Conservation (phyloP, 176 grass and related monocot species). For the Eleusine indica region DNA sequence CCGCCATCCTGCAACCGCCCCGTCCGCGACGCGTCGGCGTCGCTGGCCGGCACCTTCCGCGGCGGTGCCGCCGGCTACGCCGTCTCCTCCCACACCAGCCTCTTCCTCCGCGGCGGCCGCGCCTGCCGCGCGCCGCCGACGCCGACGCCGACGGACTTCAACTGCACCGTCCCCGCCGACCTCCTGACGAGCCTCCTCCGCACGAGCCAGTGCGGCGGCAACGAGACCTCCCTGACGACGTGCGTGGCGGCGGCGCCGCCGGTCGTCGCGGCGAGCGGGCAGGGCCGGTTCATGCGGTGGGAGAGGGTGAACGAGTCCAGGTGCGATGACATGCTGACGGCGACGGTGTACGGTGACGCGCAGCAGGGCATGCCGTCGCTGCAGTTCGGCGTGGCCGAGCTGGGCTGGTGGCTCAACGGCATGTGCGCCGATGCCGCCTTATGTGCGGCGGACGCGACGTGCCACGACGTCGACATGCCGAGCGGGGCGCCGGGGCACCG, state of each 20-base stretch:
- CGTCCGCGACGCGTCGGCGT: neutral
- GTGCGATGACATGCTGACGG: constrained; percentile 40
- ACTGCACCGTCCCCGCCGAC: neutral
- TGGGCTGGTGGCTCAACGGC: constrained; percentile 75
- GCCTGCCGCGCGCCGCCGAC: neutral
- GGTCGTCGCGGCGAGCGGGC: rapidly evolving
- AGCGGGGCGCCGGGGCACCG: neutral
- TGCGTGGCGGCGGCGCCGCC: constrained; percentile 14
- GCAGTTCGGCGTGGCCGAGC: constrained; percentile 46
- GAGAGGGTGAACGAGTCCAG: rapidly evolving
- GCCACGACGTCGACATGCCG: neutral
- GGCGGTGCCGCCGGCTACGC: constrained; percentile 31
- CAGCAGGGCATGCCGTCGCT: neutral
- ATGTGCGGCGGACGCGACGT: constrained; percentile 58
- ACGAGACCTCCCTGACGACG: neutral
- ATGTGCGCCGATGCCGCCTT: neutral
- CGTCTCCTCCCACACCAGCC: constrained; percentile 33
- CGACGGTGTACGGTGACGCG: neutral
- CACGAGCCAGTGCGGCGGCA: neutral
- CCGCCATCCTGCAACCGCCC: constrained; percentile 41
- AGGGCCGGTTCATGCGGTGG: neutral
- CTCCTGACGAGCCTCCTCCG: neutral
- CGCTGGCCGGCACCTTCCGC: constrained; percentile 18
- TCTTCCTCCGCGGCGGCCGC: constrained; percentile 46
- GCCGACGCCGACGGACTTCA: no score